Percentiles rank a stretch among this genome's conserved stretches.
These are phyloP conservation scores for Eucalyptus curtisii DNA, from an alignment of 345 rosid species.

Conservation along the genomic window DNA sequence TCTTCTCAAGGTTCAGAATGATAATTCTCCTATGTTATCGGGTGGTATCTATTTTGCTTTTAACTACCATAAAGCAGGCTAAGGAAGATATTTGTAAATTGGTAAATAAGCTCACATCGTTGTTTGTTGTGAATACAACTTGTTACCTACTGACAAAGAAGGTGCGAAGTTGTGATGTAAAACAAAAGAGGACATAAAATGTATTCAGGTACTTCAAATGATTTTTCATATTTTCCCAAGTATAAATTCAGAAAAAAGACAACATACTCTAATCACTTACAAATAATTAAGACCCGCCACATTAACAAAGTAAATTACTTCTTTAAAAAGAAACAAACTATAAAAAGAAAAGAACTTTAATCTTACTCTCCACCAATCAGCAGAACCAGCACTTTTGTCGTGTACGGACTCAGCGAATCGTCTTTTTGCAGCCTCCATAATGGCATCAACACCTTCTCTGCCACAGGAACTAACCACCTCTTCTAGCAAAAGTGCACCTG, in stretches of 20 bases:
- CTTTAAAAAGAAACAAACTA: neutral
- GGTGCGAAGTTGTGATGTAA: neutral
- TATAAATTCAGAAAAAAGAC: neutral
- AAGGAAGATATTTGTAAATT: neutral
- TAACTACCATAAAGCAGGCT: neutral
- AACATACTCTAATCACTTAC: neutral
- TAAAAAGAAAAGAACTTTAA: neutral
- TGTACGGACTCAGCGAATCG: slow-evolving; percentile 61
- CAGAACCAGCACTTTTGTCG: slow-evolving; percentile 64
- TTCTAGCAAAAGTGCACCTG: slow-evolving; percentile 80
- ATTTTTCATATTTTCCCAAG: neutral
- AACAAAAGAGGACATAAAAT: neutral
- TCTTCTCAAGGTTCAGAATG: neutral
- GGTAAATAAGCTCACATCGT: neutral
- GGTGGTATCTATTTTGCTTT: neutral
- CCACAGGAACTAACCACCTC: slow-evolving; percentile 73
- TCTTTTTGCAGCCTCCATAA: slow-evolving; percentile 52
- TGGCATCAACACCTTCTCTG: slow-evolving; percentile 57
- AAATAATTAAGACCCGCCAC: neutral
- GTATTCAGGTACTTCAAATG: neutral
- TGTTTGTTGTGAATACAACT: neutral
- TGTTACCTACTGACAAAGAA: neutral
- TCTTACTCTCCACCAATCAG: slow-evolving; percentile 86
- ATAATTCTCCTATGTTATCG: neutral
- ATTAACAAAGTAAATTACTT: neutral